Base-by-base conservation (phyloP, 1,284 basidiomycete genomes). In the Leccinum olivaceoglutinosum region DNA sequence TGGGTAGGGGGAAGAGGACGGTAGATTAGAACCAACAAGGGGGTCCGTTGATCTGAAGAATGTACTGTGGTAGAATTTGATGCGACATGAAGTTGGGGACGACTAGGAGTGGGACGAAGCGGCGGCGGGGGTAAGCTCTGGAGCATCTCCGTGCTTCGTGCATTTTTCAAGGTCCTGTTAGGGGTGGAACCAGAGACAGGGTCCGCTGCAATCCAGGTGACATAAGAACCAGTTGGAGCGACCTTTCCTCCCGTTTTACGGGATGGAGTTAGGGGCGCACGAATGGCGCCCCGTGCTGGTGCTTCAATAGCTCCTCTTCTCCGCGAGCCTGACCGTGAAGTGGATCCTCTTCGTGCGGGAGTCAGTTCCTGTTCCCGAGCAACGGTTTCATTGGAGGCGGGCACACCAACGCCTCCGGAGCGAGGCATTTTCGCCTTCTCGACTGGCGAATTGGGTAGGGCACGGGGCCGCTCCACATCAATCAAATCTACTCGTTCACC, bases 1-100 rank as follows among this genome's bases (percentile, higher is more conserved):
- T 73, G 73, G 14, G 73, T 76, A 32, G 74, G 67, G 16, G 75
- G 74, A 12, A 76, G 69, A 14, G 74, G 74, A n/a, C 74, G 71
- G 38, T 56, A 63, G 60, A 51, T 63, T n/a, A 58, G 63, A 58
- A 41, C 63, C 65, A 12, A 61, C 62, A 60, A 60, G 57, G 60
- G 58, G 65, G 4, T 76, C 74, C 6, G 64, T 34, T 36, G 70
- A 64, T 60, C 69, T 70, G 32, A 64, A 61, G 21, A 65, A 63
- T 36, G 64, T 18, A 59, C 53, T 54, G 21, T 21, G 2, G 65
- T 58, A 18, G 72, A 70, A 59, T 63, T 63, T 12, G 73, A 70
- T 10, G 71, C 34, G 14, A 64, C 65, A 34, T 66, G 65, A 58
- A 75, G 67, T 18, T 70, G 73, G 4, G 64, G 71, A 21, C 73